Conservation (phyloP, 2,329 filamentous ascomycete species). For the Paecilomyces sp. region DNA sequence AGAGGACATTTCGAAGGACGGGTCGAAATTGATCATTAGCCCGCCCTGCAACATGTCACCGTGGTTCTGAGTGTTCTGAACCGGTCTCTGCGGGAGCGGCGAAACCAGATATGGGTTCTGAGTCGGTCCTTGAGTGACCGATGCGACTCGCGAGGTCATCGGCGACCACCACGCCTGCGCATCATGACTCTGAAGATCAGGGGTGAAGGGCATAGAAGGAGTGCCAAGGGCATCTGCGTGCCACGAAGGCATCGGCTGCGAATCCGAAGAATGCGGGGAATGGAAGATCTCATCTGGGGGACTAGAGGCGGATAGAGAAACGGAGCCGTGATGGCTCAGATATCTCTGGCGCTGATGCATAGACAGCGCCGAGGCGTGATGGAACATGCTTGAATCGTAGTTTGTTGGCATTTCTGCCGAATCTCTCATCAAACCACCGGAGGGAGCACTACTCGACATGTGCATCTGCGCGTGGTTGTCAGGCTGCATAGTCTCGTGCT, state of each 20-base stretch:
- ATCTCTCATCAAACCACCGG: constrained; percentile 24
- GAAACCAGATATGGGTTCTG: constrained; percentile 30
- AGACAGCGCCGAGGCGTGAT: constrained; percentile 24
- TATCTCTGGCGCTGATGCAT: constrained; percentile 26
- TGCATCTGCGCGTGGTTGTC: constrained; percentile 22
- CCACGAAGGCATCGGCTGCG: constrained; percentile 34
- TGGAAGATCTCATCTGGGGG: constrained; percentile 33
- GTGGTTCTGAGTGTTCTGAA: constrained; percentile 18
- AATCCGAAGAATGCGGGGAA: constrained; percentile 31
- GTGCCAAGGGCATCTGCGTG: constrained; percentile 31
- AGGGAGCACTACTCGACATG: constrained; percentile 22
- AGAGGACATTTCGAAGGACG: constrained; percentile 26
- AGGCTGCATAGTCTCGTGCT: constrained; percentile 30
- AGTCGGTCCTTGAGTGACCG: constrained; percentile 26
- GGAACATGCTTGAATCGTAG: constrained; percentile 25
- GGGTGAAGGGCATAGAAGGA: constrained; percentile 30
- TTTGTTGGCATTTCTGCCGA: constrained; percentile 23
- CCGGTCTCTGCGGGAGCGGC: constrained; percentile 25
- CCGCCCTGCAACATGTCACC: constrained; percentile 31
- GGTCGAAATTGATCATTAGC: constrained; percentile 33
- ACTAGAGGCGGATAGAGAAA: constrained; percentile 23
- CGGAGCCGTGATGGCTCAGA: constrained; percentile 21
- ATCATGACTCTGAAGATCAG: constrained; percentile 30
- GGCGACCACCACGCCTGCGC: constrained; percentile 36
- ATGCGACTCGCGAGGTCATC: constrained; percentile 24